Evolutionary conservation across 2,329 filamentous ascomycete genomes (phyloP).

Genomic region (Trichoderma hamatum): DNA sequence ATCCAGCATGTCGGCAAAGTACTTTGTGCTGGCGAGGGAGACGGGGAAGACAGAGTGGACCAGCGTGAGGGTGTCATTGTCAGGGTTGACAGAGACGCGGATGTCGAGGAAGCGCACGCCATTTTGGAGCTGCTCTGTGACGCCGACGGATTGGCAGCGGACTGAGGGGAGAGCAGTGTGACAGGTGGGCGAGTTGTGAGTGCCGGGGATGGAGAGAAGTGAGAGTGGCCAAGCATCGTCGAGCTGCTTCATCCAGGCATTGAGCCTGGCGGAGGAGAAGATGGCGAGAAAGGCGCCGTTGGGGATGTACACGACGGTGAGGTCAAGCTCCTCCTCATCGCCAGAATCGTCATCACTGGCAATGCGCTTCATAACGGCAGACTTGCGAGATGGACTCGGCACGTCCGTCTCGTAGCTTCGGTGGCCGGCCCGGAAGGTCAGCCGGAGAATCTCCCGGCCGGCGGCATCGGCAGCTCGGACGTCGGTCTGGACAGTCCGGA

Average conservation of each 20-base stretch:
- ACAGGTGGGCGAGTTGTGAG: constrained; percentile 90
- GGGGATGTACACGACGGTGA: constrained; percentile 69
- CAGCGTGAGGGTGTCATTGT: constrained; percentile 71
- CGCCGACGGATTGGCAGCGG: constrained; percentile 81
- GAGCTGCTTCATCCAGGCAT: constrained; percentile 80
- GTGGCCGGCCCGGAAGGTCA: constrained; percentile 67
- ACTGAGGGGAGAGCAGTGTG: constrained; percentile 87
- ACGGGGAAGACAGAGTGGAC: constrained; percentile 92
- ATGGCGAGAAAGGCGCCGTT: constrained; percentile 61
- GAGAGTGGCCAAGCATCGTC: constrained; percentile 73
- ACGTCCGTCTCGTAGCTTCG: constrained; percentile 70
- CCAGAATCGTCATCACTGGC: constrained; percentile 35
- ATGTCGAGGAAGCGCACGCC: constrained; percentile 95
- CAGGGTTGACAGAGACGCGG: constrained; percentile 62
- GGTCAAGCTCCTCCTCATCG: constrained; percentile 53
- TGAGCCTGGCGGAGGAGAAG: constrained; percentile 69
- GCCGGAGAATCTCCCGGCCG: constrained; percentile 67
- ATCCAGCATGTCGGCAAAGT: constrained; percentile 72
- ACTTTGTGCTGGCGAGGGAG: constrained; percentile 77
- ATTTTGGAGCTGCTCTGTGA: constrained; percentile 79
- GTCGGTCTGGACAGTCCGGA: constrained; percentile 61
- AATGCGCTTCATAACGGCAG: constrained; percentile 62
- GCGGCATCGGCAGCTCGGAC: constrained; percentile 59
- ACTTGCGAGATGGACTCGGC: constrained; percentile 63
- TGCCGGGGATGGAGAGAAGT: constrained; percentile 86